Evolutionary conservation across 2,329 filamentous ascomycete species (phyloP).

Genomic region (Tolypocladium endophyticum): DNA sequence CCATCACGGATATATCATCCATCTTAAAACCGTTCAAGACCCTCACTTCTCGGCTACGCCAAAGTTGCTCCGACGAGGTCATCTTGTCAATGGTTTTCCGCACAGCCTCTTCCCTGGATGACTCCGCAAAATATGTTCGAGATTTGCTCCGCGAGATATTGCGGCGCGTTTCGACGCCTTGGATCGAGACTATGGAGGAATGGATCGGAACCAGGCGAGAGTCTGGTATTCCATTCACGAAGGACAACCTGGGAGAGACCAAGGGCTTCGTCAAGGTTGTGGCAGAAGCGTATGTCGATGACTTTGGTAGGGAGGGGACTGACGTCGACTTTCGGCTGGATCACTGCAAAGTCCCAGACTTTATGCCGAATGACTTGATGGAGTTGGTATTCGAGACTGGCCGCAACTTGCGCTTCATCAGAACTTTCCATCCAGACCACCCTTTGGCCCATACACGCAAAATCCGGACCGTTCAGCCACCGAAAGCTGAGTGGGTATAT

Average conservation of each 20-base stretch:
- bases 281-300: conserved; percentile 42
- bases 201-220: conserved; percentile 65
- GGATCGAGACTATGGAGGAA: conserved; percentile 56
- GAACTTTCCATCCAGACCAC: conserved; percentile 60
- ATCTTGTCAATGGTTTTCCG: conserved; percentile 52
- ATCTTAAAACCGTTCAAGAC: conserved; percentile 41
- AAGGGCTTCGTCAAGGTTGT: conserved; percentile 54
- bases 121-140: conserved; percentile 50
- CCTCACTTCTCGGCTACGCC: conserved; percentile 36
- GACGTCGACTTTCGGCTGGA: conserved; percentile 55
- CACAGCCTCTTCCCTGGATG: conserved; percentile 52
- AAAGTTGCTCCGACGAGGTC: conserved; percentile 43
- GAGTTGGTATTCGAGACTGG: conserved; percentile 70
- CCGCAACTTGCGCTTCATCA: conserved; percentile 62
- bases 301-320: conserved; percentile 45
- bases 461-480: conserved; percentile 36
- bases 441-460: conserved; percentile 48
- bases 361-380: conserved; percentile 60
- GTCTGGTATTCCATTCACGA: conserved; percentile 41
- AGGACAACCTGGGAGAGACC: conserved; percentile 28
- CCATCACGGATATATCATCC: conserved; percentile 32
- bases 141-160: conserved; percentile 59
- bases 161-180: conserved; percentile 50
- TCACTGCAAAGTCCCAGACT: conserved; percentile 55
- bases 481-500: conserved; percentile 57